Percentiles rank a stretch among this genome's conserved stretches.
Conservation (phyloP, 352 stramenopile genomes). For the Globisporangium viniferum region DNA sequence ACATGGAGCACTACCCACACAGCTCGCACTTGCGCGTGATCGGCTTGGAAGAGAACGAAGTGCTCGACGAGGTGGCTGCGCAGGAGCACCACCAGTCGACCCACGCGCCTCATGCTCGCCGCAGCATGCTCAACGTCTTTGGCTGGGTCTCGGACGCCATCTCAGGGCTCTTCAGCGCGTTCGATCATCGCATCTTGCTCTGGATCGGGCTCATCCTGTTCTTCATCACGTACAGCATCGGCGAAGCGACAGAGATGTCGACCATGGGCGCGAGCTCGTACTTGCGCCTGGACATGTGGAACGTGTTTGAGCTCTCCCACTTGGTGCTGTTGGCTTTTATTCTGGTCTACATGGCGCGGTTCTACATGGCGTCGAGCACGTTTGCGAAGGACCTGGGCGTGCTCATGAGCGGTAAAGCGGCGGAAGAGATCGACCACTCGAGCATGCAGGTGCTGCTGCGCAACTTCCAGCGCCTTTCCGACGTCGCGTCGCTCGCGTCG, state of each 20-base stretch:
- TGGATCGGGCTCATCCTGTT: slow-evolving; percentile 71
- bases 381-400: slow-evolving; percentile 47
- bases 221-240: slow-evolving; percentile 78
- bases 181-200: slow-evolving; percentile 63
- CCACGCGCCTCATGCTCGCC: background rate
- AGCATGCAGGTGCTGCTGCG: slow-evolving; percentile 61
- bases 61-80: slow-evolving; percentile 14
- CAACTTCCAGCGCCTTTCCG: slow-evolving; percentile 70
- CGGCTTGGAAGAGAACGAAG: slow-evolving; percentile 60
- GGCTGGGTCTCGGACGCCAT: slow-evolving; percentile 3
- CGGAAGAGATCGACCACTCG: slow-evolving; percentile 59
- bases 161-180: slow-evolving; percentile 21
- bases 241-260: slow-evolving; percentile 71
- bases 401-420: slow-evolving; percentile 27
- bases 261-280: slow-evolving; percentile 78
- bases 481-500: slow-evolving; percentile 69
- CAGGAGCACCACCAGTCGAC: background rate
- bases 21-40: slow-evolving; percentile 81
- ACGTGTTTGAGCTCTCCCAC: slow-evolving; percentile 84
- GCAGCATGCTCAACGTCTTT: background rate
- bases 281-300: slow-evolving; percentile 84
- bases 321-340: slow-evolving; percentile 58
- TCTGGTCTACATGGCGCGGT: slow-evolving; percentile 64
- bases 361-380: slow-evolving; percentile 55
- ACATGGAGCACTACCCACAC: slow-evolving; percentile 79